Evolutionary conservation across 495 filamentous ascomycete genomes (phyloP), one percentile per base, ranked within the genome.

Genomic region (Hyaloscypha bicolor): DNA sequence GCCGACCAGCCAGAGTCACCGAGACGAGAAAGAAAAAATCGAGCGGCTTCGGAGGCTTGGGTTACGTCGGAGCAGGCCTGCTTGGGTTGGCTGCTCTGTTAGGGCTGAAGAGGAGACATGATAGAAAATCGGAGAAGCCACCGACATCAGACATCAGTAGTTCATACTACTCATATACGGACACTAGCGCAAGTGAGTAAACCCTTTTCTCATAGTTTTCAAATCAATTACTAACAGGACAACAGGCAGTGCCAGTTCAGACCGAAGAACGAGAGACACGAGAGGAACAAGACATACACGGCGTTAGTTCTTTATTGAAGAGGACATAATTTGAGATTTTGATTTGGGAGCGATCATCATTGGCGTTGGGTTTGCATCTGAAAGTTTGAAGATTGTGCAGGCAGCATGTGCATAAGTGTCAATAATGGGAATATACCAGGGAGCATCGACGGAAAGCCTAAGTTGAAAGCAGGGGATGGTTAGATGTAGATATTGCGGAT

Each of bases 11-110:
- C 1, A 81, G 82, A 19, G 78, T 83, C 9, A 76, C 76, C 42
- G 76, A 79, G 63, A 64, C 71, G 62, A 78, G 83, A 56, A 87
- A 85, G 76, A 68, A 69, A 60, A 82, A 85, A 76, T 87, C 85
- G 67, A 84, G 87, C 42, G 76, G 76, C 1, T 73, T 73, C 16
- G 83, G 82, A 35, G 85, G 83, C 48, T 72, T 86, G 56, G 88
- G 85, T 5, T 89, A 88, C n/a, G 81, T 86, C 60, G 87, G 85
- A 6, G 90, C 88, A 12, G 81, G 88, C 3, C 78, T 93, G 45
- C 86, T 86, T 57, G 88, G 85, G 29, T 74, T 93, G 69, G 89
- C 89, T 61, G 77, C 93, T 31, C 81, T 91, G 48, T 80, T 97
- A 58, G 93, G 92, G n/a, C 71, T 96, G 76, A 91, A 86, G 81